A percentile compares a stretch with the other conserved stretches of the same genome.
These are phyloP conservation scores for Zymoseptoria pseudotritici DNA, from an alignment of 2,329 filamentous ascomycete genomes.

Conservation along the genomic window DNA sequence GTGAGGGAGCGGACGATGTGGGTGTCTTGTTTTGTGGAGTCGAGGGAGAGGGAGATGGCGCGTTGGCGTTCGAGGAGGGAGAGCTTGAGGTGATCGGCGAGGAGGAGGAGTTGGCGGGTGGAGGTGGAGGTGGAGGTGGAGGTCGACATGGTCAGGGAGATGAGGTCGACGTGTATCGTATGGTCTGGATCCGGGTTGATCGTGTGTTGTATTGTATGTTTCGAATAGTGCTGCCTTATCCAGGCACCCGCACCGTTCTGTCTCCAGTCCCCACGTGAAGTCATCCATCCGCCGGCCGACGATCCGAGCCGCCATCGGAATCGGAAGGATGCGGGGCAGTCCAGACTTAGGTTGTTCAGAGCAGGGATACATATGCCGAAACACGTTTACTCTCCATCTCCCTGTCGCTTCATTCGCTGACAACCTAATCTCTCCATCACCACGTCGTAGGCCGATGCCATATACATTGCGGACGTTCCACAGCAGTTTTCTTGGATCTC, in stretches of 20 bases:
- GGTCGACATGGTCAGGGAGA: constrained; percentile 4
- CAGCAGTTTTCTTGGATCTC: no score
- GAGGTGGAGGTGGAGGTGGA: constrained; percentile 30
- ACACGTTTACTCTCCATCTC: no score
- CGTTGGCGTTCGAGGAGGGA: constrained; percentile 88
- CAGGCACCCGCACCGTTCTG: no score
- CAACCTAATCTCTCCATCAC: no score
- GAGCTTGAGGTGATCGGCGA: constrained; percentile 95
- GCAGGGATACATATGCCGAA: no score
- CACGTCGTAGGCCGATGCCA: no score
- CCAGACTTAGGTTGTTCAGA: no score
- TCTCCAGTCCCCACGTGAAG: neutral
- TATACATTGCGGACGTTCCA: no score
- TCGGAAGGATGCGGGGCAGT: neutral
- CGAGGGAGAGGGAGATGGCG: constrained; percentile 70
- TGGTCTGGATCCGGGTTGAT: no score
- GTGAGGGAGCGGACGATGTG: constrained; percentile 85
- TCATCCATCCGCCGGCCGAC: neutral
- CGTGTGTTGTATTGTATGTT: neutral
- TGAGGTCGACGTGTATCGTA: neutral
- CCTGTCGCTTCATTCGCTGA: no score
- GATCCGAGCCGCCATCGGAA: neutral
- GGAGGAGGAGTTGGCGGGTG: constrained; percentile 72
- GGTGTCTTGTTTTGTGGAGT: constrained; percentile 67
- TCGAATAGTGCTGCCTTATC: neutral